Percentiles rank a stretch among this genome's conserved stretches.
Evolutionary conservation across 2,329 filamentous ascomycete species (phyloP).

Genomic region (Onygena corvina): DNA sequence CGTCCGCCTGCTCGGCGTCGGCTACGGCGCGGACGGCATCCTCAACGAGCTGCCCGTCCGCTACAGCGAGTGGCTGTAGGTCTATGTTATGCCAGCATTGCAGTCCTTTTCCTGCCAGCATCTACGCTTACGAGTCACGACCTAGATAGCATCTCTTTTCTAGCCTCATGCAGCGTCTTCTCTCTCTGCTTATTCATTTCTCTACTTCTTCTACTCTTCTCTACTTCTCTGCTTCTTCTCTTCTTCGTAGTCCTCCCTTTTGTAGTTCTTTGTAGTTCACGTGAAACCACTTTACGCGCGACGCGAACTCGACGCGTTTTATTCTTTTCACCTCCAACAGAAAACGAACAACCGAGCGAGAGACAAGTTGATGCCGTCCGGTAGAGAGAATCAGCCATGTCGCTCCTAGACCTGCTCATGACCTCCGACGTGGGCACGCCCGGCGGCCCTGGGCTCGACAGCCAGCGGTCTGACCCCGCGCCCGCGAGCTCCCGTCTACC

Average conservation of each 20-base stretch:
- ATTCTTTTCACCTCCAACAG: too few species aligned
- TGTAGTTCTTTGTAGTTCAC: neutral
- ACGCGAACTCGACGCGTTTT: neutral
- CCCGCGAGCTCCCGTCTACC: conserved; percentile 45
- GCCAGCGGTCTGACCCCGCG: conserved; percentile 10
- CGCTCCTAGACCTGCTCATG: conserved; percentile 13
- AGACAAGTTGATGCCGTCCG: too few species aligned
- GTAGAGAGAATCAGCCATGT: conserved; percentile 9
- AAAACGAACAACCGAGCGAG: too few species aligned
- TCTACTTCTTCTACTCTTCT: too few species aligned
- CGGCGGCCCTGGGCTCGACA: neutral
- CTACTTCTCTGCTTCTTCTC: too few species aligned
- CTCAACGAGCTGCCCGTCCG: conserved; percentile 29
- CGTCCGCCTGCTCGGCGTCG: conserved; percentile 35
- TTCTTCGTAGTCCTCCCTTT: neutral
- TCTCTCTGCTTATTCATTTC: neutral
- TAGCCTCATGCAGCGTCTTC: too few species aligned
- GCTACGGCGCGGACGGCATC: conserved; percentile 37
- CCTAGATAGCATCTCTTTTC: too few species aligned
- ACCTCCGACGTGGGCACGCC: conserved; percentile 9
- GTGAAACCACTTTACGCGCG: conserved; percentile 4
- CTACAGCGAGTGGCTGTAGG: conserved; percentile 13
- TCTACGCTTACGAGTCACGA: too few species aligned
- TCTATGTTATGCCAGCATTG: too few species aligned
- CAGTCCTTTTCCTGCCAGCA: too few species aligned